Percentiles rank a stretch among this genome's conserved stretches.
Conservation (phyloP, 2,329 filamentous ascomycete species). For the Akanthomyces muscarius region DNA sequence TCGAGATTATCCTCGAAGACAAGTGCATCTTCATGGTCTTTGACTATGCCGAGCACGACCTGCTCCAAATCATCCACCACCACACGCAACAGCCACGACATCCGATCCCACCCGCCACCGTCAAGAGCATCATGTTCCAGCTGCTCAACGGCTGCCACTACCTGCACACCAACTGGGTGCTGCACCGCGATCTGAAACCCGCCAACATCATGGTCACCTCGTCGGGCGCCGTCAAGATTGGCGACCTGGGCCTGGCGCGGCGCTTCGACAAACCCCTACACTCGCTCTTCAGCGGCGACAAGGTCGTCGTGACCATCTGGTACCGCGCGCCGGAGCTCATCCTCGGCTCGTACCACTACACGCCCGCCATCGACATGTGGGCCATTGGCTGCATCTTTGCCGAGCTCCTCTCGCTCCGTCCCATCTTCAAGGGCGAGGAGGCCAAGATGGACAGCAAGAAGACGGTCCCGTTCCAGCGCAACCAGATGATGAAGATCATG, state of each 20-base stretch:
- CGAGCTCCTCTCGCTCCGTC: slow-evolving; percentile 80
- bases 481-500: slow-evolving; percentile 98
- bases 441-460: slow-evolving; percentile 99
- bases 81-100: slow-evolving; percentile 86
- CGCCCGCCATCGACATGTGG: slow-evolving; percentile 95
- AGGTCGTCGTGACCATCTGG: slow-evolving; percentile 99
- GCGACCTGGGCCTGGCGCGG: slow-evolving; percentile 86
- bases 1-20: slow-evolving; percentile 95
- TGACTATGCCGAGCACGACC: slow-evolving; percentile 95
- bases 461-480: slow-evolving; percentile 92
- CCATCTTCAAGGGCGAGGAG: slow-evolving; percentile 98
- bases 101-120: slow-evolving; percentile 80
- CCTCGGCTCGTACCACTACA: slow-evolving; percentile 91
- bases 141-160: slow-evolving; percentile 93
- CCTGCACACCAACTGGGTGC: slow-evolving; percentile 92
- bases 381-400: slow-evolving; percentile 97
- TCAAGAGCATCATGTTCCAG: slow-evolving; percentile 94
- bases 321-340: slow-evolving; percentile 94
- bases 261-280: slow-evolving; percentile 93
- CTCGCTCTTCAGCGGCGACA: slow-evolving; percentile 88
- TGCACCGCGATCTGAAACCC: slow-evolving; percentile 94
- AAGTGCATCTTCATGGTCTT: slow-evolving; percentile 99
- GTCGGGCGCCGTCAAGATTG: slow-evolving; percentile 84
- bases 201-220: slow-evolving; percentile 99
- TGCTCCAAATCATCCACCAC: slow-evolving; percentile 97